Percentiles rank a stretch among this genome's conserved stretches.
Conservation (phyloP, 495 filamentous ascomycete species). For the Penicillium ucsense region DNA sequence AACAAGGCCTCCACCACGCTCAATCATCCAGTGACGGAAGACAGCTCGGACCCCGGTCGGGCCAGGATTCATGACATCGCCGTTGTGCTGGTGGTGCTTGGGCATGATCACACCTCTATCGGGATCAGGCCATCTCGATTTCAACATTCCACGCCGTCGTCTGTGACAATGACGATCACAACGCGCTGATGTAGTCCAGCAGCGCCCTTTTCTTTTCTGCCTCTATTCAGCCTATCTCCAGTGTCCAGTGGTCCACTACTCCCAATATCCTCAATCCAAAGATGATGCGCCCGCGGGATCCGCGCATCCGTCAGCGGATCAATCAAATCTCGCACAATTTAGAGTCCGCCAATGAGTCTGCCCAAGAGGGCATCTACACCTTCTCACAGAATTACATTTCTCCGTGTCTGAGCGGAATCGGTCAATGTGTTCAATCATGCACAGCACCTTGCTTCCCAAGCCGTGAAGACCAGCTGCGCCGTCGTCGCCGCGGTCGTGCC, state of each 20-base stretch:
- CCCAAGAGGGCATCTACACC: slow-evolving; percentile 78
- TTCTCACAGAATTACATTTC: slow-evolving; percentile 78
- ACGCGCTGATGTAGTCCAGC: slow-evolving; percentile 11
- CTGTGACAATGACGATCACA: background rate
- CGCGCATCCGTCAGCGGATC: slow-evolving; percentile 85
- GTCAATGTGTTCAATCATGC: slow-evolving; percentile 57
- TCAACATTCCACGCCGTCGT: background rate
- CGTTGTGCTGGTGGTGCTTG: too few species aligned
- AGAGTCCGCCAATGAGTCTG: slow-evolving; percentile 84
- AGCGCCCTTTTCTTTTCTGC: background rate
- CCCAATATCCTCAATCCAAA: slow-evolving; percentile 2
- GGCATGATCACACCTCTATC: too few species aligned
- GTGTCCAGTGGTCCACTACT: background rate
- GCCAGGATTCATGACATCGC: too few species aligned
- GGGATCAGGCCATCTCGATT: too few species aligned
- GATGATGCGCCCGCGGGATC: slow-evolving; percentile 68
- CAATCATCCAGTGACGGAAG: background rate
- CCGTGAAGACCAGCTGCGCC: slow-evolving; percentile 63
- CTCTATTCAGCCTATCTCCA: background rate
- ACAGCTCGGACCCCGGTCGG: too few species aligned
- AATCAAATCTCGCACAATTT: slow-evolving; percentile 88
- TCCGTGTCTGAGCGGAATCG: slow-evolving; percentile 65
- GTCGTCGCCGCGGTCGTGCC: slow-evolving; percentile 56
- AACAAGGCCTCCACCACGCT: slow-evolving; percentile 4
- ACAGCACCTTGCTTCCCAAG: slow-evolving; percentile 61